Conservation (phyloP, 495 filamentous ascomycete genomes). For the Cladorrhinum samala region DNA sequence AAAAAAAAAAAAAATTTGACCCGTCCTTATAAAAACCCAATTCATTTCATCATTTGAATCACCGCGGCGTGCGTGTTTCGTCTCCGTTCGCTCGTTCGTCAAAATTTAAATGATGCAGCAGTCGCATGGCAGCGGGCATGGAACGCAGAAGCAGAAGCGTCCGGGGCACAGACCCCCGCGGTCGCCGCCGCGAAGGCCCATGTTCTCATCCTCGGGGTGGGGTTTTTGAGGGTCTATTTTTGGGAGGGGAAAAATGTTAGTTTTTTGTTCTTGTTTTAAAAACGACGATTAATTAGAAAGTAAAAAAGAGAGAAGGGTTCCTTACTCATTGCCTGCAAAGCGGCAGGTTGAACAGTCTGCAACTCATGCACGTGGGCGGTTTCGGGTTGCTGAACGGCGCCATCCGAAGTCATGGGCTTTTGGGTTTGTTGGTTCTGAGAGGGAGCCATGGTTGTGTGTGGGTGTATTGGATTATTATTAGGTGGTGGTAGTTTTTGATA, state of each 20-base stretch:
- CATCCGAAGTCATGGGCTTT: not conserved
- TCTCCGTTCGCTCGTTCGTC: too few species aligned
- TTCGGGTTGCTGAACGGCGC: not conserved
- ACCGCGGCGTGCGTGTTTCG: too few species aligned
- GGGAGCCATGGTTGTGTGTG: not conserved
- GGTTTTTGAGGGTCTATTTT: slow-evolving; percentile 31
- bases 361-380: not conserved
- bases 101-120: slow-evolving; percentile 38
- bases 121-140: slow-evolving; percentile 39
- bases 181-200: slow-evolving; percentile 35
- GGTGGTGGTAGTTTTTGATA: too few species aligned
- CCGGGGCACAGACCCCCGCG: slow-evolving; percentile 32
- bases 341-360: not conserved
- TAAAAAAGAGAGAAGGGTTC: not conserved
- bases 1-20: too few species aligned
- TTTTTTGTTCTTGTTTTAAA: not conserved
- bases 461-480: too few species aligned
- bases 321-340: not conserved
- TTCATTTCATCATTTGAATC: too few species aligned
- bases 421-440: not conserved
- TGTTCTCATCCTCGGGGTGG: slow-evolving; percentile 29
- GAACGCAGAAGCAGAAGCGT: slow-evolving; percentile 41
- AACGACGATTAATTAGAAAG: too few species aligned
- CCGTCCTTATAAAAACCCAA: too few species aligned
- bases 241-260: not conserved